Evolutionary conservation across 306 rosid species (phyloP).

Genomic region (Cicer chorassanicum): DNA sequence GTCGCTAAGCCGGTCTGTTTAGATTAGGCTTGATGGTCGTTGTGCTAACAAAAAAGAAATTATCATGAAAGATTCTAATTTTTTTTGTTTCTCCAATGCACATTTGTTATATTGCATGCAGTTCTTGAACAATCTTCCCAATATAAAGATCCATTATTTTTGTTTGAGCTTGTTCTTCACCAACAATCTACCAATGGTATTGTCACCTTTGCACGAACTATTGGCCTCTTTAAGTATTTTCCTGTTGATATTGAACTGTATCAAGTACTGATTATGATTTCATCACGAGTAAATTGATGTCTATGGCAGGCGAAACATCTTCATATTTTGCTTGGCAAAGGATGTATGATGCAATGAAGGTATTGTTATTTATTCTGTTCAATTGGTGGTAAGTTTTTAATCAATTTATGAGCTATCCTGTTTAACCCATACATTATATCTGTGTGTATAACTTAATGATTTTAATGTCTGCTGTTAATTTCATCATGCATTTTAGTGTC

Average conservation of each 20-base stretch:
- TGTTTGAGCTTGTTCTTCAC: slow-evolving; percentile 60
- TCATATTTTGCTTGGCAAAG: slow-evolving; percentile 65
- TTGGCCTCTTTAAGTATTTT: slow-evolving; percentile 24
- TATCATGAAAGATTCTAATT: slow-evolving; percentile 2
- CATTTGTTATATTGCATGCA: slow-evolving; percentile 46
- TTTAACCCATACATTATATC: background rate
- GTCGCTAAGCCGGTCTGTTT: slow-evolving; percentile 24
- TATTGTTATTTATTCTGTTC: slow-evolving; percentile 43
- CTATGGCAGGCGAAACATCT: slow-evolving; percentile 59
- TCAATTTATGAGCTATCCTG: slow-evolving; percentile 2
- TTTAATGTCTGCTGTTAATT: slow-evolving; percentile 33
- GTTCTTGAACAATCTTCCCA: slow-evolving; percentile 77
- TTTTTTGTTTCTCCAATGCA: slow-evolving; percentile 38
- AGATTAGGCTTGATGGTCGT: slow-evolving; percentile 34
- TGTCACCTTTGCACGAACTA: slow-evolving; percentile 29
- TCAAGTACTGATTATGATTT: slow-evolving; percentile 15
- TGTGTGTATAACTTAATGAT: slow-evolving; percentile 11
- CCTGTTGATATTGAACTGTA: slow-evolving; percentile 1
- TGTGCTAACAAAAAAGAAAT: slow-evolving; percentile 18
- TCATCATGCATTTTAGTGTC: slow-evolving; percentile 30
- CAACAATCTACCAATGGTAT: slow-evolving; percentile 57
- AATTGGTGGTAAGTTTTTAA: background rate
- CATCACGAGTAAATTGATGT: slow-evolving; percentile 35
- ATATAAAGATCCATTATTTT: slow-evolving; percentile 68
- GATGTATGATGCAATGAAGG: slow-evolving; percentile 80